Evolutionary conservation across 148 eudicot genomes (phyloP).

Genomic region (Rhododendron simsii): DNA sequence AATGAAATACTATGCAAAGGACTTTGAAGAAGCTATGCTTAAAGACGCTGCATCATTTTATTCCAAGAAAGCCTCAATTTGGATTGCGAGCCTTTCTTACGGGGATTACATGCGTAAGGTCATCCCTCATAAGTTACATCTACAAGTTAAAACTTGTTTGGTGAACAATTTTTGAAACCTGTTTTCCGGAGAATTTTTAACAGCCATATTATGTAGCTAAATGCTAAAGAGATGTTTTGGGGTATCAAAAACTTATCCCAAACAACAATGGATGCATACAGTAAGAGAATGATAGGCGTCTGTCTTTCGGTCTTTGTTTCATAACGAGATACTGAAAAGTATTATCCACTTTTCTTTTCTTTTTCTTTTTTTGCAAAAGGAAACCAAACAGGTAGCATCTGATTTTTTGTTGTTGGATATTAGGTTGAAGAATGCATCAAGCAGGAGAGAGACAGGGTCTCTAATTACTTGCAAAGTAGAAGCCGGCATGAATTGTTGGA

Average conservation of each 20-base stretch:
- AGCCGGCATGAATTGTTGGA: conserved; percentile 9
- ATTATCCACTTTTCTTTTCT: background rate
- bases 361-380: no score
- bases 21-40: conserved; percentile 78
- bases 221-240: background rate
- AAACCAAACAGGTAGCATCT: background rate
- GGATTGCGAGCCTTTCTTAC: conserved; percentile 31
- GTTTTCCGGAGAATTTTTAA: background rate
- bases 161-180: background rate
- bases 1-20: conserved; percentile 66
- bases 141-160: background rate
- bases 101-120: background rate
- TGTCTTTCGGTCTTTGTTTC: no score
- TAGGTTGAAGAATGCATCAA: conserved; percentile 21
- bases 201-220: background rate
- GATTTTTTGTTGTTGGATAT: background rate
- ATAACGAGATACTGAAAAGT: no score
- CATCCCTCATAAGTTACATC: background rate
- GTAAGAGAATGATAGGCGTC: no score
- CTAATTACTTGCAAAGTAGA: conserved; percentile 7
- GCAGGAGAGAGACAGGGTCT: conserved; percentile 16
- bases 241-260: no score
- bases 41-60: conserved; percentile 72
- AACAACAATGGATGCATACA: no score
- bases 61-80: conserved; percentile 77